Conservation (phyloP, 768 basidiomycete species). For the Lactarius pseudohatsudake region DNA sequence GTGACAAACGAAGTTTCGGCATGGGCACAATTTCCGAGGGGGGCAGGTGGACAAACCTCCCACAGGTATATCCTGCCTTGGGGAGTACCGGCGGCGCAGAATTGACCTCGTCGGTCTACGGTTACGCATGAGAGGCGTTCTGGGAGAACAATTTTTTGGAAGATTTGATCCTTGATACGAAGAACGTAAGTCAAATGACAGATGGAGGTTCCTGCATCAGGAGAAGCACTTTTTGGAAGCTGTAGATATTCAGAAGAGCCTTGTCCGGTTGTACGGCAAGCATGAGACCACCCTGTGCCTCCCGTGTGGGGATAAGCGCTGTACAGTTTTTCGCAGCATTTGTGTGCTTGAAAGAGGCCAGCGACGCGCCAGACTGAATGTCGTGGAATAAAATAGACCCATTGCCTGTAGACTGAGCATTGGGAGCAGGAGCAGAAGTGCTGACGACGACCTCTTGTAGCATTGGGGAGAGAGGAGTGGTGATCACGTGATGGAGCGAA, state of each 20-base stretch:
- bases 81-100: constrained; percentile 84
- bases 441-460: constrained; percentile 72
- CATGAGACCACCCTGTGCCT: constrained; percentile 80
- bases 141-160: constrained; percentile 81
- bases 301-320: constrained; percentile 62
- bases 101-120: constrained; percentile 67
- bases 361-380: constrained; percentile 67
- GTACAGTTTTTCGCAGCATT: constrained; percentile 63
- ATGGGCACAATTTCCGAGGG: constrained; percentile 3
- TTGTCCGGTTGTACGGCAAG: constrained; percentile 87
- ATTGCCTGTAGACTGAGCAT: constrained; percentile 42
- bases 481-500: constrained; percentile 7
- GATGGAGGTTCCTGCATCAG: constrained; percentile 1
- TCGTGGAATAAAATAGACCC: constrained; percentile 80
- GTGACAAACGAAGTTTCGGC: constrained; percentile 22
- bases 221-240: constrained; percentile 80
- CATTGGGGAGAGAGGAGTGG: constrained; percentile 40
- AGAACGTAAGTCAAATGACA: constrained; percentile 8
- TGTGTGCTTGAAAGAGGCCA: constrained; percentile 90
- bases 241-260: constrained; percentile 84
- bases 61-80: constrained; percentile 92
- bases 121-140: constrained; percentile 85
- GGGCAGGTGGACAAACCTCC: constrained; percentile 65
- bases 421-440: constrained; percentile 51
- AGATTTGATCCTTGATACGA: constrained; percentile 76